These are phyloP conservation scores for Lindgomyces ingoldianus DNA, from an alignment of 495 filamentous ascomycete genomes.

Conservation along the genomic window DNA sequence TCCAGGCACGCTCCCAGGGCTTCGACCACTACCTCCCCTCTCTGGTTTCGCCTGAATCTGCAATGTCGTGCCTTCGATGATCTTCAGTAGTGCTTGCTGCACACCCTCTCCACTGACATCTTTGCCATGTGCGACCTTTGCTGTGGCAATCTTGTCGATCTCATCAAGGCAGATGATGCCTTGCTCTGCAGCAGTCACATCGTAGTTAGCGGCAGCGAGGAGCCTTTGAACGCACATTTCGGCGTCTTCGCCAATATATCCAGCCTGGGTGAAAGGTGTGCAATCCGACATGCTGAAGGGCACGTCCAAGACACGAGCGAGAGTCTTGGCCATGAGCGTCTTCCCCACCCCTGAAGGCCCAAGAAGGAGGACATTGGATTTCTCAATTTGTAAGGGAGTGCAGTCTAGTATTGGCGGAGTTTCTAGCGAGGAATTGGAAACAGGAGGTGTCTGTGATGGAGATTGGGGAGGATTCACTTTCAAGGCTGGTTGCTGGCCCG, in stretches of 20 bases:
- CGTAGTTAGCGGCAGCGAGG: conserved; percentile 86
- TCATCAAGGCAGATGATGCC: conserved; percentile 96
- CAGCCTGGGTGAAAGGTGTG: conserved; percentile 94
- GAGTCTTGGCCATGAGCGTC: conserved; percentile 87
- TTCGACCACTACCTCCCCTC: conserved; percentile 46
- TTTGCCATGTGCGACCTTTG: conserved; percentile 67
- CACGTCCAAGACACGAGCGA: conserved; percentile 79
- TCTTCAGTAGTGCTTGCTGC: conserved; percentile 92
- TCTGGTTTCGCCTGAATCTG: conserved; percentile 86
- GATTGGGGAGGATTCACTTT: conserved; percentile 26
- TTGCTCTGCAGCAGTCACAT: conserved; percentile 78
- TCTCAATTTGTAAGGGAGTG: conserved; percentile 78
- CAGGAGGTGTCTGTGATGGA: conserved; percentile 28
- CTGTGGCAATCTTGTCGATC: conserved; percentile 90
- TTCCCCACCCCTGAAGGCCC: conserved; percentile 96
- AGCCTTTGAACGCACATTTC: conserved; percentile 90
- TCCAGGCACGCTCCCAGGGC: conserved; percentile 24
- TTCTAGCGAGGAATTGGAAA: conserved; percentile 43
- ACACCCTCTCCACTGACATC: conserved; percentile 93
- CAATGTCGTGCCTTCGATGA: conserved; percentile 93
- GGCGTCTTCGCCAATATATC: conserved; percentile 95
- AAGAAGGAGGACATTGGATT: conserved; percentile 91
- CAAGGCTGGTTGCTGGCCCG: conserved; percentile 68
- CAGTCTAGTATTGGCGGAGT: conserved; percentile 51
- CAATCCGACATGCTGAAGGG: conserved; percentile 98